Conservation (phyloP, 2,329 filamentous ascomycete genomes). For the Verticillium isaacii region DNA sequence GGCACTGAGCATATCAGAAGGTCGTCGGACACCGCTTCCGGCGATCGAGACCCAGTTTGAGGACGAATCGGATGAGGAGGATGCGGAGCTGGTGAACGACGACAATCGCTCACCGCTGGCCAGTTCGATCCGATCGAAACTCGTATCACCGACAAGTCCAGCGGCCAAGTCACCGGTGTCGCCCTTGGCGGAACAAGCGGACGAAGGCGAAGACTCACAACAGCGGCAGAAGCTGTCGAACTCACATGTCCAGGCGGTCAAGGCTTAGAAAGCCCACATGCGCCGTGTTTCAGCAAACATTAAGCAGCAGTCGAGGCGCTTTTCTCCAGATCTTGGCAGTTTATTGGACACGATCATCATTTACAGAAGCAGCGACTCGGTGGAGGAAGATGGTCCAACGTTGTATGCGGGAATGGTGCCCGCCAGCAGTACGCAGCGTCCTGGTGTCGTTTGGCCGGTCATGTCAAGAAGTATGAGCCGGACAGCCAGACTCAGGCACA, state of each 20-base stretch:
- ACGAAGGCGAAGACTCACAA: slow-evolving; percentile 19
- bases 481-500: neutral
- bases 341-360: neutral
- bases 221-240: slow-evolving; percentile 19
- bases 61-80: slow-evolving; percentile 9
- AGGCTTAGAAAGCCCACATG: slow-evolving; percentile 18
- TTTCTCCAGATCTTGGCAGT: neutral
- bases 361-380: neutral
- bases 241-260: slow-evolving; percentile 24
- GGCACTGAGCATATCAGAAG: slow-evolving; percentile 56
- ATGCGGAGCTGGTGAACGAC: neutral
- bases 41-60: slow-evolving; percentile 39
- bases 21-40: slow-evolving; percentile 49
- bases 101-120: neutral
- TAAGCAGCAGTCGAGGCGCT: neutral
- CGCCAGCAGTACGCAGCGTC: neutral
- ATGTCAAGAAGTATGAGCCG: neutral
- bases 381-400: neutral
- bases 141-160: neutral
- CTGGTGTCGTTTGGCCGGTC: neutral
- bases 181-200: slow-evolving; percentile 9
- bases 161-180: neutral
- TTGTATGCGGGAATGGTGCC: neutral
- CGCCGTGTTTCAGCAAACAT: neutral
- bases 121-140: neutral